Conservation (phyloP, 2,329 filamentous ascomycete species). For the Trichoderma sp. region DNA sequence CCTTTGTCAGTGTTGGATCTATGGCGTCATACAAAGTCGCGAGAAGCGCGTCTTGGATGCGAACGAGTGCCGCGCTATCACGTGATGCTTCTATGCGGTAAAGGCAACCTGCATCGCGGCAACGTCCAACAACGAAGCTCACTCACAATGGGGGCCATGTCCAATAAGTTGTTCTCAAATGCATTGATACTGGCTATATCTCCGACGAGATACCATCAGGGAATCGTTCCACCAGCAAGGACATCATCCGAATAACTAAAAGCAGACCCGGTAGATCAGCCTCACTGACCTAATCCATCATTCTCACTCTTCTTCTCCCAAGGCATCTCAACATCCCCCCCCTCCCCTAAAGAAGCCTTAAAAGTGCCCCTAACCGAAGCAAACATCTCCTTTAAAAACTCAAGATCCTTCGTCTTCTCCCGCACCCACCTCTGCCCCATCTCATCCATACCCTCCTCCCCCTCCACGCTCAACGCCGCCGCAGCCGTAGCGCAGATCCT, state of each 20-base stretch:
- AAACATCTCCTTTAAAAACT: constrained; percentile 34
- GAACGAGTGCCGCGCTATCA: constrained; percentile 34
- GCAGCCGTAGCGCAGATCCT: constrained; percentile 36
- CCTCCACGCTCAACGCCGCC: constrained; percentile 32
- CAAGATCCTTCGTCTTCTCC: constrained; percentile 35
- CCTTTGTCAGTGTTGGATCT: constrained; percentile 1
- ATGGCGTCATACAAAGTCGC: constrained; percentile 36
- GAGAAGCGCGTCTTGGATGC: constrained; percentile 32
- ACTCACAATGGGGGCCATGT: too few species aligned
- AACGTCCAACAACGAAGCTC: too few species aligned
- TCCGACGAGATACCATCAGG: too few species aligned
- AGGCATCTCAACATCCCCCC: background rate
- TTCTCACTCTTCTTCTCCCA: background rate
- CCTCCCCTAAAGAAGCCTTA: background rate
- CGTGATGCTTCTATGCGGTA: constrained; percentile 30
- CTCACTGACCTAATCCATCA: background rate
- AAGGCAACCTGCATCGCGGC: too few species aligned
- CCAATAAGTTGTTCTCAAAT: too few species aligned
- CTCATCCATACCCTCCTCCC: constrained; percentile 30
- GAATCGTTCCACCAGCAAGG: too few species aligned
- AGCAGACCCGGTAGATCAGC: too few species aligned
- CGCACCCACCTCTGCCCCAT: constrained; percentile 34
- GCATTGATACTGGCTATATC: too few species aligned
- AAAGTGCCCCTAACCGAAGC: background rate
- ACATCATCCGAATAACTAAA: too few species aligned